Evolutionary conservation across 179 eudicot species (phyloP), one percentile per base, ranked within the genome.

Genomic region (Nepenthes alata): DNA sequence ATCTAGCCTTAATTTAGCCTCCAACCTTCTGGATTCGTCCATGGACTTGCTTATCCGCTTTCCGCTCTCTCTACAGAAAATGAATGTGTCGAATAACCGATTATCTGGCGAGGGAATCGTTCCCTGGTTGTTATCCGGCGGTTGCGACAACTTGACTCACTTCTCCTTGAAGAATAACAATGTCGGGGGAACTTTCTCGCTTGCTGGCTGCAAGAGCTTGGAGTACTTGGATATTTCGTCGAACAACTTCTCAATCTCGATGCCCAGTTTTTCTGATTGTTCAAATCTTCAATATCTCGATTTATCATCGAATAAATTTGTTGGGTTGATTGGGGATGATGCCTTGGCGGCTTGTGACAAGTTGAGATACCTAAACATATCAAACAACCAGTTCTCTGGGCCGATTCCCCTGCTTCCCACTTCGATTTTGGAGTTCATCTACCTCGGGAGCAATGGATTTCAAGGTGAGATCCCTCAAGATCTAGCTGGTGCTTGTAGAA

Each of bases 51-150:
- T 77, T 56, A 59, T 71, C 3, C 74, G 75, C 39, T 54, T 70
- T 1, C 67, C 41, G 5, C 53, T 75, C n/a, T 35, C 52, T 0
- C 55, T 84, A 1, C 69, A 72, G 39, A 66, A 60, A 5, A 63
- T 91, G 11, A 96, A 93, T 80, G 69, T 93, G 55, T 89, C 96
- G 9, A 66, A 66, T 60, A 93, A 93, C 56, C 67, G 52, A 16
- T 62, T 89, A 25, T 50, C 67, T 0, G 96, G 95, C 15, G 65
- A 67, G 5, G 48, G 56, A 35, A 61, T 79, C 12, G 53, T 89
- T 7, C 78, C 86, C 0, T 83, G 85, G 91, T 37, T 91, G 11
- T 55, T 87, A 25, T 71, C 86, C 3, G 59, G 60, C 15, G 82
- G 80, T 2, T 89, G 88, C 55, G 58, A 55, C 4, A 70, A 62